A percentile compares a stretch with the other conserved stretches of the same genome.
Evolutionary conservation across 208 protist species (phyloP).

Genomic region (Vickermania spadyakhi): DNA sequence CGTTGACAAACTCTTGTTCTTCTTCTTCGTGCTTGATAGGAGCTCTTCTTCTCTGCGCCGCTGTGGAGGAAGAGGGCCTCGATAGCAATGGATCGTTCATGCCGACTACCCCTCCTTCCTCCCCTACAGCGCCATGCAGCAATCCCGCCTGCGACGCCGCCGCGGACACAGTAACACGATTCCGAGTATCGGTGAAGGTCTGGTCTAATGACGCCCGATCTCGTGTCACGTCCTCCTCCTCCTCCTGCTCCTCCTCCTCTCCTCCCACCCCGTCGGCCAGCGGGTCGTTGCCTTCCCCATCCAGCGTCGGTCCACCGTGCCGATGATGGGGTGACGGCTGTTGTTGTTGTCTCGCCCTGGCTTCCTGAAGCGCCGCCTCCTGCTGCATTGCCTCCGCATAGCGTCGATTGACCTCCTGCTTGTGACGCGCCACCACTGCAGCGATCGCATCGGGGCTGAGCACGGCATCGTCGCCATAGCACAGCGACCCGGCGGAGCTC

Average conservation of each 20-base stretch:
- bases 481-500: background rate
- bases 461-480: slow-evolving; percentile 29
- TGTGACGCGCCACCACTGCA: slow-evolving; percentile 45
- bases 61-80: background rate
- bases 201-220: background rate
- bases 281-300: slow-evolving; percentile 1
- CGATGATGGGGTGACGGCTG: slow-evolving; percentile 3
- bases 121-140: background rate
- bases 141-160: background rate
- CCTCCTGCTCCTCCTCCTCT: slow-evolving; percentile 6
- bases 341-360: slow-evolving; percentile 8
- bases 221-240: background rate
- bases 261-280: slow-evolving; percentile 8
- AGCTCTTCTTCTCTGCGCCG: background rate
- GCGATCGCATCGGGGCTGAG: slow-evolving; percentile 43
- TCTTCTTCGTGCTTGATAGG: background rate
- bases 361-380: slow-evolving; percentile 6
- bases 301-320: slow-evolving; percentile 3
- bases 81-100: background rate
- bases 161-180: background rate
- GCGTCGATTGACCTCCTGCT: slow-evolving; percentile 62
- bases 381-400: slow-evolving; percentile 33
- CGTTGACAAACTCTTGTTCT: background rate
- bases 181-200: background rate
- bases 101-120: no score